A percentile compares a stretch with the other conserved stretches of the same genome.
Conservation (phyloP, 352 stramenopile species). For the Phytophthora quininea region DNA sequence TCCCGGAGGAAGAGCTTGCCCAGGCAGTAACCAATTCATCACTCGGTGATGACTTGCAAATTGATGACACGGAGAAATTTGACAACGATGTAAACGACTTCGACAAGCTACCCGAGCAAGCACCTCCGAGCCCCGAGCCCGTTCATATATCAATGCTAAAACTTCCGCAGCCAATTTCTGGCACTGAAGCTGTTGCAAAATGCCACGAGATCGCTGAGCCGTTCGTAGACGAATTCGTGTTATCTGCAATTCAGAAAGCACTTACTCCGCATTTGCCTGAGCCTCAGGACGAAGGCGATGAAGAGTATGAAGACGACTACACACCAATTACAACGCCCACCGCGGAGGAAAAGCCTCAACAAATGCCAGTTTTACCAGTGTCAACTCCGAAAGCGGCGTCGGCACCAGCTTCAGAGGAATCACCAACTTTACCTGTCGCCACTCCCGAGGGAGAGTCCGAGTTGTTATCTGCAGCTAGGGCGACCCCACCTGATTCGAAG, state of each 20-base stretch:
- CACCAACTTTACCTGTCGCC: too few species aligned
- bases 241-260: slow-evolving; percentile 11
- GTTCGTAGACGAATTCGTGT: slow-evolving; percentile 20
- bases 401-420: background rate
- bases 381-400: background rate
- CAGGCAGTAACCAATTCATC: slow-evolving; percentile 2
- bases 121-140: background rate
- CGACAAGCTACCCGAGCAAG: background rate
- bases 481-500: slow-evolving; percentile 24
- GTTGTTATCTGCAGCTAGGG: background rate
- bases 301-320: slow-evolving; percentile 19
- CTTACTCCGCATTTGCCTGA: background rate
- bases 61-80: background rate
- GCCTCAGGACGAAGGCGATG: slow-evolving; percentile 18
- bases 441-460: too few species aligned
- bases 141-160: slow-evolving; percentile 7
- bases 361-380: slow-evolving; percentile 3
- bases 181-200: background rate
- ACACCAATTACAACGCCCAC: slow-evolving; percentile 24
- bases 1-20: slow-evolving; percentile 10
- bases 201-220: slow-evolving; percentile 11
- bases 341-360: background rate
- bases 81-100: slow-evolving; percentile 6
- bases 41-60: background rate
- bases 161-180: slow-evolving; percentile 3